These are phyloP conservation scores for Populus tomentosa DNA, from an alignment of 441 rosid species.

Conservation along the genomic window DNA sequence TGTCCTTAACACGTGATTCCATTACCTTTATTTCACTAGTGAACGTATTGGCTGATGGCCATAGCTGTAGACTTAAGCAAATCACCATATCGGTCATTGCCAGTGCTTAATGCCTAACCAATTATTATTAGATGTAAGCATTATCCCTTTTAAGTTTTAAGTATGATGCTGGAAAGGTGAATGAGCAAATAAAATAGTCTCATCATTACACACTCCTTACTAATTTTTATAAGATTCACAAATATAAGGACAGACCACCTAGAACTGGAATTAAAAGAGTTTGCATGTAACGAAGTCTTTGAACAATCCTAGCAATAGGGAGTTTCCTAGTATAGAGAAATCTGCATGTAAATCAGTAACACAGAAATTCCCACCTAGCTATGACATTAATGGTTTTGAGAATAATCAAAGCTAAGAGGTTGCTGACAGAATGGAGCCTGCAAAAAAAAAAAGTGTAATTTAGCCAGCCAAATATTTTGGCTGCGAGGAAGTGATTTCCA, in stretches of 20 bases:
- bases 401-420: too few species aligned
- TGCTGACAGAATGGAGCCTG: too few species aligned
- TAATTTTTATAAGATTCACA: conserved; percentile 10
- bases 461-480: too few species aligned
- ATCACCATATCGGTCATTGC: not conserved
- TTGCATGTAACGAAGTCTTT: conserved; percentile 3
- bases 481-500: too few species aligned
- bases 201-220: conserved; percentile 5
- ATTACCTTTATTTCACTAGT: not conserved
- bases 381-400: too few species aligned
- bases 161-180: not conserved
- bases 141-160: not conserved
- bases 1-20: conserved; percentile 9
- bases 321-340: conserved; percentile 15
- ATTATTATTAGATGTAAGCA: not conserved
- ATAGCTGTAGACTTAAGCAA: not conserved
- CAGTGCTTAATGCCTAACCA: conserved; percentile 7
- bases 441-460: too few species aligned
- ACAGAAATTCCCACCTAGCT: too few species aligned
- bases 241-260: conserved; percentile 7
- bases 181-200: not conserved
- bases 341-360: too few species aligned
- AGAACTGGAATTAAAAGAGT: conserved; percentile 17
- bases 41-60: not conserved
- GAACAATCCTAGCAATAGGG: conserved; percentile 11